Base-by-base conservation (phyloP, 768 basidiomycete species). In the Ramaria rubella region DNA sequence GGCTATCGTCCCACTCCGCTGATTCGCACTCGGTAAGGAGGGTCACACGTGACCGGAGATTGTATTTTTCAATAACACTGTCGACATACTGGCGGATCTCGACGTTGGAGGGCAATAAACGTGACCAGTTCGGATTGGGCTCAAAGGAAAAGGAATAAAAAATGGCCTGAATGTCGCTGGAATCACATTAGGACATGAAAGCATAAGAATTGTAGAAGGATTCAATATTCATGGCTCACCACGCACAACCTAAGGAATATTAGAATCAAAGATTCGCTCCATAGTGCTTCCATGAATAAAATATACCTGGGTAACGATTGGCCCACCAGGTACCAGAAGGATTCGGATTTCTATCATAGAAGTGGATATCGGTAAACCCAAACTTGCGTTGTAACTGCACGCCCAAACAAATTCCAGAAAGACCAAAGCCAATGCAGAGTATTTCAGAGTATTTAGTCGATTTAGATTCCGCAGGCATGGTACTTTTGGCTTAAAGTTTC, bases 341-440 rank as follows among this genome's bases (percentile, higher is more conserved):
- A 26, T 53, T 43, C 17, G 40, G 33, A 21, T 49, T 50, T 24
- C 56, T 51, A 12, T 63, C 62, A 27, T 62, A 64, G 27, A 64
- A 57, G n/a, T 62, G 58, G 9, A 65, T 57, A 24, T 65, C 62
- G 3, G 38, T 57, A 40, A 60, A 43, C n/a, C 58, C 58, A 12
- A 63, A 57, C 59, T 62, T 59, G n/a, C 57, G 48, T 45, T 58
- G 54, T 30, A 67, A 54, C 58, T 67, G 61, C 23, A 60, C 59
- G 7, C 61, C 63, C 0, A 60, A 8, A 6, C 64, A 63, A 38
- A 67, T 59, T 4, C 65, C 65, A 0, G 57, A 57, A 4, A 67
- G 12, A 3, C 65, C 65, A 1, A 61, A 57, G 8, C 65, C 65
- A 54, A 64, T 58, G 42, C 55, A 57, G 4, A 59, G 24, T 12